Evolutionary conservation across 2,329 filamentous ascomycete genomes (phyloP).

Genomic region (Diaporthe sp.): DNA sequence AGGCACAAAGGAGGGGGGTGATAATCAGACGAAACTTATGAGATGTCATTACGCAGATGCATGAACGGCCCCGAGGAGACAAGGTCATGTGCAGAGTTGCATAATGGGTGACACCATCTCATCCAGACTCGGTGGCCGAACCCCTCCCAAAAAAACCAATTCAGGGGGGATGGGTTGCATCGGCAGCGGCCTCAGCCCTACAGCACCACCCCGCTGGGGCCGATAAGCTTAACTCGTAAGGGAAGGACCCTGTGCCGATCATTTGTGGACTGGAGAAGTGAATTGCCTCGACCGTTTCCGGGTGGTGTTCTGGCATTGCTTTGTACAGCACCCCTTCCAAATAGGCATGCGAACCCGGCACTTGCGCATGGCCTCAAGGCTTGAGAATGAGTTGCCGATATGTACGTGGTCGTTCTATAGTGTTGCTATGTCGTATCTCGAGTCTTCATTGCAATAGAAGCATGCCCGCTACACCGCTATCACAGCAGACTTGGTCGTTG

Average conservation of each 20-base stretch:
- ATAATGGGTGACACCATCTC: background rate
- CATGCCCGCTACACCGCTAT: background rate
- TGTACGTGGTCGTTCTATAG: background rate
- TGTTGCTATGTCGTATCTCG: background rate
- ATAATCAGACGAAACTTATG: background rate
- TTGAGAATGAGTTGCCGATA: background rate
- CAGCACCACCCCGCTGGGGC: background rate
- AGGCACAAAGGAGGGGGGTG: background rate
- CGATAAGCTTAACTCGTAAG: background rate
- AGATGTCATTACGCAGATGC: background rate
- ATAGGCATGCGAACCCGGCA: background rate
- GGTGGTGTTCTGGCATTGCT: background rate
- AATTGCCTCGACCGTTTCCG: background rate
- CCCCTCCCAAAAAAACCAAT: background rate
- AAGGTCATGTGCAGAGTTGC: background rate
- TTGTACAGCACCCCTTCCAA: background rate
- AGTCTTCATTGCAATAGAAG: background rate
- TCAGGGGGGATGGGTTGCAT: background rate
- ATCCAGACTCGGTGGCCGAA: background rate
- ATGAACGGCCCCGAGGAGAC: background rate
- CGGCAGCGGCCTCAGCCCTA: conserved; percentile 20
- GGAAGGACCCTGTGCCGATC: conserved; percentile 21
- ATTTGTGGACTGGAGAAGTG: background rate
- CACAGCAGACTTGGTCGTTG: background rate
- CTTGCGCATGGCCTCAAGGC: background rate